Evolutionary conservation across 306 rosid species (phyloP).

Genomic region (Pyrus bretschneideri): DNA sequence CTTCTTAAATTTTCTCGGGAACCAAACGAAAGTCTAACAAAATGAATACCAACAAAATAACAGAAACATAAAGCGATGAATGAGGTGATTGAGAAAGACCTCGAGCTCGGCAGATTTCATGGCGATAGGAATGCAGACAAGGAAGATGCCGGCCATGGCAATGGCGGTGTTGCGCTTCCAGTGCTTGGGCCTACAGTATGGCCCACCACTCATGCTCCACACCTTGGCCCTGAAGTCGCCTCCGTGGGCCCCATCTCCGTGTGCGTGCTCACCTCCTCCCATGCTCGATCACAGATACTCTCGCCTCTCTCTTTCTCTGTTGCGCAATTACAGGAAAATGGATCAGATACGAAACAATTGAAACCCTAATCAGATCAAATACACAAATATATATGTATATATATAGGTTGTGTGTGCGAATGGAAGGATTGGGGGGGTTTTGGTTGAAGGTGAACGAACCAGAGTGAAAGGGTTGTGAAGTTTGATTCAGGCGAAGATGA

Average conservation of each 20-base stretch:
- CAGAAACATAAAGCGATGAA: neutral
- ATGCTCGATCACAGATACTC: constrained; percentile 27
- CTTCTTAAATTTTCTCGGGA: neutral
- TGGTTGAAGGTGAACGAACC: neutral
- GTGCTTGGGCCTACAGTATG: constrained; percentile 85
- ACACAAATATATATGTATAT: neutral
- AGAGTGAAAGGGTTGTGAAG: neutral
- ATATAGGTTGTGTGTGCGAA: neutral
- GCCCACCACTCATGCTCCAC: constrained; percentile 95
- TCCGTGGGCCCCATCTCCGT: constrained; percentile 39
- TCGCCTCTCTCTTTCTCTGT: neutral
- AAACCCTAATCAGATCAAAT: constrained; percentile 30
- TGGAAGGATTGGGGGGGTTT: neutral
- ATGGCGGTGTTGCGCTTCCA: constrained; percentile 96
- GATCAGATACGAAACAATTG: neutral
- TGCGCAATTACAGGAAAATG: neutral
- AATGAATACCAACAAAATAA: neutral
- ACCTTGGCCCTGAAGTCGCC: constrained; percentile 82
- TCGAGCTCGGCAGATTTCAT: constrained; percentile 94
- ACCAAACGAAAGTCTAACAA: neutral
- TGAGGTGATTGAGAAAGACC: constrained; percentile 23
- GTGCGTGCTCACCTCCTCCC: constrained; percentile 65
- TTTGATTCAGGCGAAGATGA: neutral
- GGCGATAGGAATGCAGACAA: constrained; percentile 88
- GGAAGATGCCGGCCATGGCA: constrained; percentile 82